phyloP scores from a whole-genome alignment of 1,139 yeast genomes.

The Sugiyamaella grinbergsii region DNA sequence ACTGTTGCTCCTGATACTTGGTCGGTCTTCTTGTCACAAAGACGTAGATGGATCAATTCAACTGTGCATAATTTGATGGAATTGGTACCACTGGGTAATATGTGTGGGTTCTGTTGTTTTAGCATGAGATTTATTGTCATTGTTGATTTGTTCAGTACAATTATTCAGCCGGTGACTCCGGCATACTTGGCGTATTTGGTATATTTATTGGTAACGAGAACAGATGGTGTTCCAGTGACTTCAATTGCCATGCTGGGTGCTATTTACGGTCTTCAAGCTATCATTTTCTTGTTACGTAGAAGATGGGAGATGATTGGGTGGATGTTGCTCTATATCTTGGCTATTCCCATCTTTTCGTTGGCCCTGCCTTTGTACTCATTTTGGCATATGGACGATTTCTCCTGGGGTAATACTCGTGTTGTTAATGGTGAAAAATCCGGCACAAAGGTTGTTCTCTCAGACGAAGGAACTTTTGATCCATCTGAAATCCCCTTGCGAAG shows the following conservation, averaged over 20 bases:
- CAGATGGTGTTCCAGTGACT: conserved; percentile 43
- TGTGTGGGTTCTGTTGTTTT: conserved; percentile 50
- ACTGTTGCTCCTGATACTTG: conserved; percentile 50
- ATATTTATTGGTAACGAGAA: conserved; percentile 39
- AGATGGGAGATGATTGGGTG: conserved; percentile 51
- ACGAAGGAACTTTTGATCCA: conserved; percentile 47
- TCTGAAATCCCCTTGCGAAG: conserved; percentile 44
- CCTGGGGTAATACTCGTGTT: conserved; percentile 51
- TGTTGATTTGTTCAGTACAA: conserved; percentile 45
- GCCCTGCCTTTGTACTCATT: conserved; percentile 47
- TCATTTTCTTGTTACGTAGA: conserved; percentile 45
- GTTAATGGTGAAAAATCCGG: conserved; percentile 47
- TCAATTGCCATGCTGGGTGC: conserved; percentile 46
- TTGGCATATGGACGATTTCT: conserved; percentile 51
- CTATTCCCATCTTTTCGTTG: conserved; percentile 46
- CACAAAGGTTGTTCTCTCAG: conserved; percentile 41
- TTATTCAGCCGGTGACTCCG: conserved; percentile 48
- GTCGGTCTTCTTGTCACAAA: conserved; percentile 47
- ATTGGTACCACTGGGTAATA: conserved; percentile 45
- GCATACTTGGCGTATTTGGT: conserved; percentile 47
- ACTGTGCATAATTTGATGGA: conserved; percentile 49
- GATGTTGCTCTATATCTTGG: conserved; percentile 47
- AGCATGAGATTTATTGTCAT: conserved; percentile 48
- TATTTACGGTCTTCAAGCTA: conserved; percentile 47
- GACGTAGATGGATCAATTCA: conserved; percentile 51